Evolutionary conservation across 495 filamentous ascomycete genomes (phyloP), one percentile per base, ranked within the genome.

Genomic region (Penicillium odoratum): DNA sequence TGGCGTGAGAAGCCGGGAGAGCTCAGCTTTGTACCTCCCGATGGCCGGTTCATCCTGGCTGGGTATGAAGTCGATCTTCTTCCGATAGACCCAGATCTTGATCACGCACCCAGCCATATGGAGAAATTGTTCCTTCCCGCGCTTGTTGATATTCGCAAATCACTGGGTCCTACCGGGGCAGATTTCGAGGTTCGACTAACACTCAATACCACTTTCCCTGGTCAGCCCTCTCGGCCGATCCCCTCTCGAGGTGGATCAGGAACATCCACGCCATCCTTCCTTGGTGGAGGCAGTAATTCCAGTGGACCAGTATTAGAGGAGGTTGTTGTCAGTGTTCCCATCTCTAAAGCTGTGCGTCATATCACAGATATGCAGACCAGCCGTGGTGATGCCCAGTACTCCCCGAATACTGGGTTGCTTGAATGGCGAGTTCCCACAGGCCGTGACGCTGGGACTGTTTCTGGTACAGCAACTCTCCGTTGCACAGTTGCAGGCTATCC

Each of bases 41-140:
- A 99, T 68, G 94, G 94, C 18, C 82, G 90, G n/a, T 98, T 98
- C 67, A 89, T 94, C 11, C 81, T 98, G 8, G 92, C 91, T 28
- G 92, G 93, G 4, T 98, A 98, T 64, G 94, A 96, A 70, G 92
- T 96, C 34, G 90, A 98, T 73, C 78, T 98, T 25, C 78, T 98
- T 25, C 89, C 91, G 3, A 82, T 85, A 13, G 70, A 78, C 50
- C 64, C 76, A 1, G 68, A 71, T 53, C 64, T 76, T 33, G 73
- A 82, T 48, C 51, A 75, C 34, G 66, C 78, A 43, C 78, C 78
- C 9, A 80, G 69, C 31, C 74, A 78, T 57, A 78, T 77, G 72
- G 75, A 85, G 48, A 88, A 85, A 65, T 74, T 97, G 3, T 89
- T 91, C 56, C 73, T 98, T 7, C 94, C 94, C 0, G 90, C 93